A percentile compares a stretch with the other conserved stretches of the same genome.
phyloP scores from a whole-genome alignment of 2,329 filamentous ascomycete genomes.

The Aspergillus proliferans region DNA sequence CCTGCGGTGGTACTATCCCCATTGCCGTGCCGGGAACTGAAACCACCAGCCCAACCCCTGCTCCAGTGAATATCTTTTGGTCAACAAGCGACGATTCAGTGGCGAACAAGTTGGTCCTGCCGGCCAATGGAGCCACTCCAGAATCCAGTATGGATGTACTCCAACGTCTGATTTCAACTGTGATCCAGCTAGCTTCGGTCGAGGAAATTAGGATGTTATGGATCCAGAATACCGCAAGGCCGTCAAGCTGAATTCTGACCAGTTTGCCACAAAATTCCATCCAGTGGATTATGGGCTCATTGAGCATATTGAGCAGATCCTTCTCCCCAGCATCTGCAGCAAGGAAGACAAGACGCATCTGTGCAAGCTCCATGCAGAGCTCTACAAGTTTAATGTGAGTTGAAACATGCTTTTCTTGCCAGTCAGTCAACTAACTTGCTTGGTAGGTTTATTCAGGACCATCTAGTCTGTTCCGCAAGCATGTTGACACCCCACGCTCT shows the following conservation, averaged over 20 bases:
- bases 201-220: conserved; percentile 40
- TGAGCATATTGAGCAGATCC: conserved; percentile 42
- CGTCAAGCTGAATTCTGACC: conserved; percentile 41
- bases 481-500: conserved; percentile 51
- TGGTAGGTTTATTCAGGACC: conserved; percentile 47
- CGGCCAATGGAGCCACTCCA: not conserved
- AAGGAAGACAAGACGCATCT: conserved; percentile 10
- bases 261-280: conserved; percentile 47
- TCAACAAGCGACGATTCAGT: not conserved
- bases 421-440: not conserved
- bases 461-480: conserved; percentile 46
- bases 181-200: conserved; percentile 47
- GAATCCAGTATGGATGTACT: not conserved
- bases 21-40: not conserved
- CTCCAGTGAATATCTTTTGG: conserved; percentile 7
- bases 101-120: conserved; percentile 6
- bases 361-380: conserved; percentile 43
- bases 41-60: not conserved
- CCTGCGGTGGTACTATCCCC: not conserved
- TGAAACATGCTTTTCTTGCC: not conserved
- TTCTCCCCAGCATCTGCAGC: conserved; percentile 32
- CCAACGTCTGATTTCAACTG: conserved; percentile 27
- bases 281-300: conserved; percentile 50
- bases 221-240: conserved; percentile 52
- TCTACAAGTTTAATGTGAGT: conserved; percentile 53